Evolutionary conservation across 108 stramenopile species (phyloP), one percentile per base, ranked within the genome.

Genomic region (Cyclostephanos invisitatus): DNA sequence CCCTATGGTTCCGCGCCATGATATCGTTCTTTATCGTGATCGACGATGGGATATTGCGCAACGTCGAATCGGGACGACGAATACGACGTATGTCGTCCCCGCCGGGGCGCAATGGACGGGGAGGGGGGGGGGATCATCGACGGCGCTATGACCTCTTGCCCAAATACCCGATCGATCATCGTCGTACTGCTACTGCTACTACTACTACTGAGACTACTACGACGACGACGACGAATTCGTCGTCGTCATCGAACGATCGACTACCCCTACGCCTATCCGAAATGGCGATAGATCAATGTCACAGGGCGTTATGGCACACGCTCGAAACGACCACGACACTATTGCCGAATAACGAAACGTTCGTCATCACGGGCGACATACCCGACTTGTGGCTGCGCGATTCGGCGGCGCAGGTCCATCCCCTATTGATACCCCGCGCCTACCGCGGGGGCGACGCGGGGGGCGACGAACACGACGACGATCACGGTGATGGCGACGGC

Each of bases 341-440:
- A 20, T 69, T 82, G 40, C 76, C 74, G 7, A 73, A 75, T 64
- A 46, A 80, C 7, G 87, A 90, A 66, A 78, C 86, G 14, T 94
- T 89, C 57, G 68, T 90, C n/a, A 73, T 87, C 29, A 93, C 92
- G 2, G 92, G 92, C 10, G 92, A 93, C 54, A 93, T 93, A 49
- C 62, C 80, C 14, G 85, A 84, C 50, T 62, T 93, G 60, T 93
- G 92, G 92, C 71, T 90, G 21, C 84, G 92, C 3, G 92, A 93
- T 67, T 80, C 78, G 2, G 74, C 82, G 15, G 84, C 81, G n/a
- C 93, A 94, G 70, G 78, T 94, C 50, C 72, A 85, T 62, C 88
- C 91, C 15, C 69, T 85, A 3, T 36, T 85, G n/a, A 27, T 82
- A n/a, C 83, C 83, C 29, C 66, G 69, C 25, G 50, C 51, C 36